These are phyloP conservation scores for Dioscorea dumetorum DNA, from an alignment of 106 monocot genomes.

Conservation along the genomic window DNA sequence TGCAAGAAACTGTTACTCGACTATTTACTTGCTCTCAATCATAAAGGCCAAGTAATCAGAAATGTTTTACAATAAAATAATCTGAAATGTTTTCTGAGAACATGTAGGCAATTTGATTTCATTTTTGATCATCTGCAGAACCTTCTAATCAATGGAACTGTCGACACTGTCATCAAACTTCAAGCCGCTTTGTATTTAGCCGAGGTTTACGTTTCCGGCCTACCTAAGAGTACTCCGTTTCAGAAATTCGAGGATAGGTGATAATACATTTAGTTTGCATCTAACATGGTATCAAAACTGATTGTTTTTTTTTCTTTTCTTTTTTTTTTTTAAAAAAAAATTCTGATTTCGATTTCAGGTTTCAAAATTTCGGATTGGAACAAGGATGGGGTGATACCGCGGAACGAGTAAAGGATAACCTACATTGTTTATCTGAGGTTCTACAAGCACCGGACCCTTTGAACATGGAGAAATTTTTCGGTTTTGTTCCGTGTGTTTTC, in stretches of 20 bases:
- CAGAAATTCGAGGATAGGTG: constrained; percentile 85
- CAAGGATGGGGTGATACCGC: constrained; percentile 96
- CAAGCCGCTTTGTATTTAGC: constrained; percentile 74
- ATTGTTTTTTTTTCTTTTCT: background rate
- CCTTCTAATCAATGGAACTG: constrained; percentile 63
- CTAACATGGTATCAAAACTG: too few species aligned
- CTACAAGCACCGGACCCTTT: constrained; percentile 81
- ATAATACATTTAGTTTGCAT: background rate
- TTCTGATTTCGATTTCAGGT: constrained; percentile 28
- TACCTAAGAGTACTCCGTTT: constrained; percentile 66
- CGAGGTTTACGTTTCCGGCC: constrained; percentile 59
- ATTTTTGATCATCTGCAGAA: constrained; percentile 36
- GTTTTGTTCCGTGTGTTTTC: constrained; percentile 63
- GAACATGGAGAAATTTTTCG: constrained; percentile 82
- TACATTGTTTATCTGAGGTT: constrained; percentile 76
- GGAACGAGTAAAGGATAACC: constrained; percentile 60
- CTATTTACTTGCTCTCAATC: constrained; percentile 60
- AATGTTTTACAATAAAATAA: background rate
- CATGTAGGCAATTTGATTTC: background rate
- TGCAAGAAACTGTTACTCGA: constrained; percentile 70
- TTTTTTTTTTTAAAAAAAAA: background rate
- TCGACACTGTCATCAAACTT: constrained; percentile 79
- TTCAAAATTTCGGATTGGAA: constrained; percentile 86
- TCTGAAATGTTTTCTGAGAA: background rate
- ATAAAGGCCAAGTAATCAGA: constrained; percentile 53